Evolutionary conservation across 805 yeast species (phyloP), one percentile per base, ranked within the genome.

Genomic region (Kuraishia molischiana): DNA sequence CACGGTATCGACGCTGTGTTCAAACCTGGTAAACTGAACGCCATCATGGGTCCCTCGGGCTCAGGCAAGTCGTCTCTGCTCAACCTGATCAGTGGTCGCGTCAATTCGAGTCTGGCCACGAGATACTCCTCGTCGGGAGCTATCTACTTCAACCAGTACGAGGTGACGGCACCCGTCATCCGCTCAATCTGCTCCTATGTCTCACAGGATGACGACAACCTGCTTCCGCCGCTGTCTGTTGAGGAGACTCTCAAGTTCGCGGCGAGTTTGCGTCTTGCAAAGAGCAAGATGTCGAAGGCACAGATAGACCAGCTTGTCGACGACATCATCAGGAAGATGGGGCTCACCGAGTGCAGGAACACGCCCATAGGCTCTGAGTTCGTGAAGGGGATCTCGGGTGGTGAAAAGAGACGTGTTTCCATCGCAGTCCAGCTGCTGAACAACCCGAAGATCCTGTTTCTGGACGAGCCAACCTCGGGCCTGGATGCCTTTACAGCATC

Each of bases 381-480:
- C 29, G 58, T 63, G 1, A 79, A 78, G 49, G 86, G 86, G 24
- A 72, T 80, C 8, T 74, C 82, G 37, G 86, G 86, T 19, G 87
- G 85, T 39, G 95, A 86, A 52, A 84, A 83, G 52, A 68, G 95
- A 48, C 66, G 95, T 46, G 80, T 86, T 0, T 79, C 90, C 0
- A 84, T 86, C 54, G 90, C 89, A 2, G 71, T 84, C 32, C 95
- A 85, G 52, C 60, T 86, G 26, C 59, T 86, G 30, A 76, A 79
- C 41, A 76, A 76, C 40, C 90, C 94, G 0, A 76, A 77, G 40
- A 66, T 86, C 29, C 53, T 86, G 26, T 67, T 86, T 36, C 56
- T 86, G 19, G 95, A 86, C 56, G 95, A 86, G 51, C 95, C 95
- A 2, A 86, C 95, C 0, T 83, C 94, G 4, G 95, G 95, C 0